These are phyloP conservation scores for Pyropia haitanensis DNA, from an alignment of 23 red algal genomes.

Conservation along the genomic window DNA sequence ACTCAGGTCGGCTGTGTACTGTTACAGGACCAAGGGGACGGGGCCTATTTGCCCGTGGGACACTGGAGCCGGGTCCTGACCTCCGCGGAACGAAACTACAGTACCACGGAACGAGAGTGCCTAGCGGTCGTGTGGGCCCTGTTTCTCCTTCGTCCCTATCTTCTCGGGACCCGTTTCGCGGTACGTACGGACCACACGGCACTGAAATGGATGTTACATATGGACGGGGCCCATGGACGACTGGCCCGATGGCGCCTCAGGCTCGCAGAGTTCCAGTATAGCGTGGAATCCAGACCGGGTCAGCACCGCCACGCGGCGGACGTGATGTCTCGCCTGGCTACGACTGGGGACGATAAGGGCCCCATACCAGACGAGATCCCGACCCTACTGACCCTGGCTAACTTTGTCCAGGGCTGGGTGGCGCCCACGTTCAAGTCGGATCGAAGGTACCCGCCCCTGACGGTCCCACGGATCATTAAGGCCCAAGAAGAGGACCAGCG, in stretches of 20 bases:
- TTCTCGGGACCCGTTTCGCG: conserved; percentile 4
- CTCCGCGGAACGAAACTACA: conserved; percentile 13
- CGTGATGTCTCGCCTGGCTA: background rate
- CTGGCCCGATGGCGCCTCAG: conserved; percentile 1
- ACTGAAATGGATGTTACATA: conserved; percentile 7
- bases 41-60: conserved; percentile 5
- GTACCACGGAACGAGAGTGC: no score
- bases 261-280: conserved; percentile 6
- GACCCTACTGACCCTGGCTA: no score
- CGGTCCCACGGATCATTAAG: no score
- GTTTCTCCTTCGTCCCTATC: no score
- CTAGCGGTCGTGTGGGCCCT: no score
- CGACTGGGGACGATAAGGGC: background rate
- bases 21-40: conserved; percentile 4
- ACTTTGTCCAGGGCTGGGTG: no score
- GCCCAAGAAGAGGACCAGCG: no score
- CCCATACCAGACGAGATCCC: background rate
- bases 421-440: no score
- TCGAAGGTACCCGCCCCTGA: no score
- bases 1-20: conserved; percentile 9
- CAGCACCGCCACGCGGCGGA: background rate
- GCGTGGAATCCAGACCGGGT: conserved; percentile 1
- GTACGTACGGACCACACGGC: conserved; percentile 12
- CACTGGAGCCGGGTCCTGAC: conserved; percentile 13
- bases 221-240: background rate